Conservation (phyloP, 768 basidiomycete genomes). For the Leucosporidium creatinivorum region DNA sequence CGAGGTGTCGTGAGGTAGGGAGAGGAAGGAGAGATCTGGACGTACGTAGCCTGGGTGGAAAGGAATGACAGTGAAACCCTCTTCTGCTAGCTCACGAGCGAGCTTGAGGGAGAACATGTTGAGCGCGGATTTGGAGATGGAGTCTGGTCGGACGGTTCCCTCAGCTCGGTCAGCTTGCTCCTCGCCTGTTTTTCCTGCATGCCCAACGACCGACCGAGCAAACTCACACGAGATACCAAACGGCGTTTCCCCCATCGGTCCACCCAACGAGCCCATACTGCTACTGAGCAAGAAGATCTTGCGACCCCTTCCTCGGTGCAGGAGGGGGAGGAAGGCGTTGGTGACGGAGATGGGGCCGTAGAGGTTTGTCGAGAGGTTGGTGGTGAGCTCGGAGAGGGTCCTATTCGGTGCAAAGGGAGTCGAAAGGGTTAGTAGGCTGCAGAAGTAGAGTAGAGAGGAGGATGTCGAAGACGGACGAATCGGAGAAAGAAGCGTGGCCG, state of each 20-base stretch:
- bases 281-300: conserved; percentile 18
- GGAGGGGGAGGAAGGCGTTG: conserved; percentile 46
- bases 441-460: too few species aligned
- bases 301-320: conserved; percentile 28
- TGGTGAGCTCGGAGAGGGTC: background rate
- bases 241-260: background rate
- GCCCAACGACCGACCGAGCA: background rate
- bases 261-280: conserved; percentile 7
- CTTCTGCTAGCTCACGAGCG: conserved; percentile 7
- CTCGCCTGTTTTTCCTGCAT: too few species aligned
- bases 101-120: conserved; percentile 28
- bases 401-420: background rate
- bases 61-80: too few species aligned
- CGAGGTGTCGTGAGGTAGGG: too few species aligned
- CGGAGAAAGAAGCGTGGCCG: background rate
- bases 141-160: conserved; percentile 22
- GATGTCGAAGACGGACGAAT: too few species aligned
- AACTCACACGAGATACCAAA: conserved; percentile 5
- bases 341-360: conserved; percentile 43
- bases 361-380: conserved; percentile 40
- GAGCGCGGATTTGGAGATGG: conserved; percentile 25
- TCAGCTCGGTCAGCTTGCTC: too few species aligned
- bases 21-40: too few species aligned
- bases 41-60: too few species aligned
- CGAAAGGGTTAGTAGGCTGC: background rate